Evolutionary conservation across 2,329 filamentous ascomycete genomes (phyloP), one percentile per base, ranked within the genome.

Genomic region (Bipolaris victoriae): DNA sequence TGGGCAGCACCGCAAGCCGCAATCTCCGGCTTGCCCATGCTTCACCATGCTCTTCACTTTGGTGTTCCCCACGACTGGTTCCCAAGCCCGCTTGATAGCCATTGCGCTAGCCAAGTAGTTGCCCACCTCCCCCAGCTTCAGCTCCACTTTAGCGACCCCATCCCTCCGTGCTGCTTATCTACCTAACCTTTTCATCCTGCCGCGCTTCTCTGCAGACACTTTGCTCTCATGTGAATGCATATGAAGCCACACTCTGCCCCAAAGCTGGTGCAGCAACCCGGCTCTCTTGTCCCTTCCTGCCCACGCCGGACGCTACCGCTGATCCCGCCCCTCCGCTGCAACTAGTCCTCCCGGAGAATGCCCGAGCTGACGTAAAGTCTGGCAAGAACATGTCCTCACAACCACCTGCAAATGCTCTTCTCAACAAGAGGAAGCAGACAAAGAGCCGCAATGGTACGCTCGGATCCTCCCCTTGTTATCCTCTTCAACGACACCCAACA

Each of bases 361-460:
- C 49, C 58, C 58, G 59, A 48, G 40, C 45, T 22, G 47, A 60
- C 43, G 50, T 53, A 36, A 57, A 51, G 43, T 37, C 53, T 57
- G 57, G 61, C 48, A 64, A 66, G 50, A 70, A 69, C 52, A 60
- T 65, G 73, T 69, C 68, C 53, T 55, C 58, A 51, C 67, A 66
- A 52, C 31, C 64, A 16, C 57, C 64, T 11, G 75, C 72, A 50
- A 76, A 72, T 29, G 72, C 68, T 60, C 79, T 73, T 46, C 72
- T 81, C 52, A 76, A 77, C 41, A 90, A 89, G 70, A 85, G 86
- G 29, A 91, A 90, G 71, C 88, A 90, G 77, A 88, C 87, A 58
- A 91, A 91, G 76, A 90, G 88, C 77, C 86, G 88, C 66, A 90
- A 90, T 80, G 88, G 88, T 90, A 85, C 67, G 83, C 77, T 58